These are phyloP conservation scores for Datisca glomerata DNA, from an alignment of 306 rosid genomes.

Conservation along the genomic window DNA sequence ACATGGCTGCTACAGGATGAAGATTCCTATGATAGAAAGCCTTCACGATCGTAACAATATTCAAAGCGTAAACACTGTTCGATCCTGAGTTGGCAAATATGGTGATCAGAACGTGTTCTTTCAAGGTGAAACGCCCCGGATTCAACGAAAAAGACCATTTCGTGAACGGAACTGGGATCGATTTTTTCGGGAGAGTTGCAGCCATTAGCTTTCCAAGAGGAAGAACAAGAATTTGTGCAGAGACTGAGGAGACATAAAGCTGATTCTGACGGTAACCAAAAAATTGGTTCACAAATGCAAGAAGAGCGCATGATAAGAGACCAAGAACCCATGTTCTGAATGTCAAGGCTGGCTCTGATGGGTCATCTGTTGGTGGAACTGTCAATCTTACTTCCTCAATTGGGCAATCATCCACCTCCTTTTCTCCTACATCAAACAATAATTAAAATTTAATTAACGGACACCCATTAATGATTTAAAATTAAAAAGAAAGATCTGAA, in stretches of 20 bases:
- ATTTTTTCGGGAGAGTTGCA: constrained; percentile 35
- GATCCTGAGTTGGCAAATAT: constrained; percentile 70
- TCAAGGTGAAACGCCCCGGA: constrained; percentile 71
- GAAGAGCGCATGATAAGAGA: constrained; percentile 34
- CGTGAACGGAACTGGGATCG: constrained; percentile 28
- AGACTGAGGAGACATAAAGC: constrained; percentile 34
- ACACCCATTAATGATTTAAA: too few relatives aligned
- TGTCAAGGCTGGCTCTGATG: constrained; percentile 51
- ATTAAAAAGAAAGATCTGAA: too few relatives aligned
- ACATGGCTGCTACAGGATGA: constrained; percentile 46
- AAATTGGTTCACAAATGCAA: constrained; percentile 70
- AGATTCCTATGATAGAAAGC: constrained; percentile 59
- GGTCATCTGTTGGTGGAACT: constrained; percentile 54
- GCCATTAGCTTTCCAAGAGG: constrained; percentile 89
- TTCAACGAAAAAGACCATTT: constrained; percentile 50
- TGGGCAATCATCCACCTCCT: constrained; percentile 46
- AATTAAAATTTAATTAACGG: too few relatives aligned
- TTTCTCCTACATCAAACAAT: constrained; percentile 17
- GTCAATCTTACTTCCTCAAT: constrained; percentile 84
- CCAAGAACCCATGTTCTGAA: constrained; percentile 88
- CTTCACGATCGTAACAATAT: constrained; percentile 65
- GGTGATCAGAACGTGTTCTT: constrained; percentile 79
- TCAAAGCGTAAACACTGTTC: constrained; percentile 54
- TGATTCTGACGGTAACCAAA: constrained; percentile 54
- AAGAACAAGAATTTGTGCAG: constrained; percentile 62